Conservation (phyloP, 768 basidiomycete genomes). For the Boletus tylopilopsis region DNA sequence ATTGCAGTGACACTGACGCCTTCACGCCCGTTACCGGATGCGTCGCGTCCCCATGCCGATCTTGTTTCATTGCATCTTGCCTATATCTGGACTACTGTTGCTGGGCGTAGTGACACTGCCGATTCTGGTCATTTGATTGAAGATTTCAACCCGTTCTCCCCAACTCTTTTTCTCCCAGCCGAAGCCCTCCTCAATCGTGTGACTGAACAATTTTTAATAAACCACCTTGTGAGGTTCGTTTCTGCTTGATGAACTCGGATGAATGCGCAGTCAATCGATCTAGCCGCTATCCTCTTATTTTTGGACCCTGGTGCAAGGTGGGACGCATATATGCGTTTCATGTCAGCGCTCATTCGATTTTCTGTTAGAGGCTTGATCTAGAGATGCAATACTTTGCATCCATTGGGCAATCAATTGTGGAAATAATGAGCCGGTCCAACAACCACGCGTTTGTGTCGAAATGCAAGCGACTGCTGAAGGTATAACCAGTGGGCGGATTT, state of each 20-base stretch:
- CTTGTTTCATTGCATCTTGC: conserved; percentile 38
- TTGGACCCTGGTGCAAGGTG: conserved; percentile 67
- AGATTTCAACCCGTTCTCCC: conserved; percentile 47
- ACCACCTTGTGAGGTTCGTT: conserved; percentile 57
- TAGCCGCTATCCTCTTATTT: conserved; percentile 76
- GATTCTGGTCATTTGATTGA: conserved; percentile 29
- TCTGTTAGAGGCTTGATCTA: conserved; percentile 50
- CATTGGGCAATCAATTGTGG: conserved; percentile 47
- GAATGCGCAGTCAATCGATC: conserved; percentile 8
- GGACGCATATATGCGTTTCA: conserved; percentile 13
- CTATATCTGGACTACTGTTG: conserved; percentile 36
- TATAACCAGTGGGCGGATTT: conserved; percentile 21
- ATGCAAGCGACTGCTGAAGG: conserved; percentile 47
- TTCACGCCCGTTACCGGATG: conserved; percentile 32
- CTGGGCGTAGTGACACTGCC: conserved; percentile 1
- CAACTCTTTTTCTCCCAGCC: conserved; percentile 53
- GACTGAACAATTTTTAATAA: conserved; percentile 49
- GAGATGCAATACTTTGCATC: conserved; percentile 49
- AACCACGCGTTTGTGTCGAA: conserved; percentile 43
- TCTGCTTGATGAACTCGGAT: conserved; percentile 1
- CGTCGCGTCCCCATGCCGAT: conserved; percentile 26
- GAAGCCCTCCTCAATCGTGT: conserved; percentile 49
- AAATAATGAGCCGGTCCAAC: conserved; percentile 51
- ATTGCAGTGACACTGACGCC: conserved; percentile 39
- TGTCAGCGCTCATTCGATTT: neutral